These are phyloP conservation scores for Phytophthora foliorum DNA, from an alignment of 352 stramenopile species.

Conservation along the genomic window DNA sequence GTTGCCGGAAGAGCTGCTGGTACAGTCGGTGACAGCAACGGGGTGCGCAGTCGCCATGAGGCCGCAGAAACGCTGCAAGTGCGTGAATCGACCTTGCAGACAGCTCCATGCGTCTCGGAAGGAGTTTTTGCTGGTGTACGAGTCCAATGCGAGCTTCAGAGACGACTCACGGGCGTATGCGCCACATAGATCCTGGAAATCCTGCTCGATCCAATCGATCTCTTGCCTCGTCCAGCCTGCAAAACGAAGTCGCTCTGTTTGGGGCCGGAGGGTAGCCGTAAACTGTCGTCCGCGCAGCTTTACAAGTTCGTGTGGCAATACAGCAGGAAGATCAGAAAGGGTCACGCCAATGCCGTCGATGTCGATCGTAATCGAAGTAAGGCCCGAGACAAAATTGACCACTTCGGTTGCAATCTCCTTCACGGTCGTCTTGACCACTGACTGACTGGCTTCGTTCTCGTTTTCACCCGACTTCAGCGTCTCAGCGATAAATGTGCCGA, in stretches of 20 bases:
- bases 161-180: conserved; percentile 28
- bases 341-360: conserved; percentile 15
- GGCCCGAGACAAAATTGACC: conserved; percentile 35
- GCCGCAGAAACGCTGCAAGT: conserved; percentile 36
- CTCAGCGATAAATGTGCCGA: conserved; percentile 30
- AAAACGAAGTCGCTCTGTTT: conserved; percentile 31
- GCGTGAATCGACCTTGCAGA: conserved; percentile 31
- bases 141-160: conserved; percentile 26
- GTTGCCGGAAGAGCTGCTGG: background rate
- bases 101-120: conserved; percentile 31
- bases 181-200: conserved; percentile 37
- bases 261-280: conserved; percentile 14
- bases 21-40: background rate
- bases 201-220: conserved; percentile 47
- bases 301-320: conserved; percentile 38
- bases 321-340: conserved; percentile 19
- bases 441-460: conserved; percentile 7
- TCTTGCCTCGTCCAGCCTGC: conserved; percentile 38
- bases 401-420: conserved; percentile 32
- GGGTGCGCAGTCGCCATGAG: conserved; percentile 36
- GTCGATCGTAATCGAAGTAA: conserved; percentile 27
- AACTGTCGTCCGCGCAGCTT: conserved; percentile 39
- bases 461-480: conserved; percentile 19
- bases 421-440: conserved; percentile 14
- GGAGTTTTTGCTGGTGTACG: conserved; percentile 9